Percentiles rank a stretch among this genome's conserved stretches.
Evolutionary conservation across 2,329 filamentous ascomycete genomes (phyloP).

Genomic region (Sporothrix phasma): DNA sequence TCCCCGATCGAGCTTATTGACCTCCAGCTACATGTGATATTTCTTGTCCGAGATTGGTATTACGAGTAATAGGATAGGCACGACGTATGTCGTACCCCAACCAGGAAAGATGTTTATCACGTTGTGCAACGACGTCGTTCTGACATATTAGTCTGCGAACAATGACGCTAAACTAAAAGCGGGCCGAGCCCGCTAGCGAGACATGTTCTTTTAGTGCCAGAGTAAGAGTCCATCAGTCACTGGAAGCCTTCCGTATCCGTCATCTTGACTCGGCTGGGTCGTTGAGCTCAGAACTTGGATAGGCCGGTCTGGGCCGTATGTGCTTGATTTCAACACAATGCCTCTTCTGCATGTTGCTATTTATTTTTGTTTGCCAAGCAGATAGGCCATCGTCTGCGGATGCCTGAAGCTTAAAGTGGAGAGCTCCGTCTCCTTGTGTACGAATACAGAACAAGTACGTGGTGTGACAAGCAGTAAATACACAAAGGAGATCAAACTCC

Average conservation of each 20-base stretch:
- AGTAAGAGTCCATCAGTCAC: not conserved
- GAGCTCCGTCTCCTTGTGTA: too few relatives aligned
- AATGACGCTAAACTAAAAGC: not conserved
- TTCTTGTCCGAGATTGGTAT: too few relatives aligned
- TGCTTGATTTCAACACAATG: too few relatives aligned
- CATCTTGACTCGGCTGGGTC: not conserved
- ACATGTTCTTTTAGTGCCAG: not conserved
- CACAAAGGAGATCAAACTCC: not conserved
- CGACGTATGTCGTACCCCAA: too few relatives aligned
- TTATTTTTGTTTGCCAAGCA: not conserved
- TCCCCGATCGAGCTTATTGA: too few relatives aligned
- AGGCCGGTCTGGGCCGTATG: not conserved
- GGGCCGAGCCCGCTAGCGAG: not conserved
- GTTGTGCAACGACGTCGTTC: too few relatives aligned
- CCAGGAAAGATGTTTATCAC: too few relatives aligned
- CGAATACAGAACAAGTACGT: too few relatives aligned
- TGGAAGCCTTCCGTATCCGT: not conserved
- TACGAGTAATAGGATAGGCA: too few relatives aligned
- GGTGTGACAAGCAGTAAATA: too few relatives aligned
- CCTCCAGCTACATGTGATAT: too few relatives aligned
- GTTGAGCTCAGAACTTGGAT: not conserved
- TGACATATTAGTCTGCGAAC: not conserved
- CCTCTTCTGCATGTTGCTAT: not conserved
- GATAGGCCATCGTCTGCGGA: not conserved
- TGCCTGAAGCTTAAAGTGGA: too few relatives aligned